Evolutionary conservation across 768 basidiomycete species (phyloP).

Genomic region (Suillus tomentosus): DNA sequence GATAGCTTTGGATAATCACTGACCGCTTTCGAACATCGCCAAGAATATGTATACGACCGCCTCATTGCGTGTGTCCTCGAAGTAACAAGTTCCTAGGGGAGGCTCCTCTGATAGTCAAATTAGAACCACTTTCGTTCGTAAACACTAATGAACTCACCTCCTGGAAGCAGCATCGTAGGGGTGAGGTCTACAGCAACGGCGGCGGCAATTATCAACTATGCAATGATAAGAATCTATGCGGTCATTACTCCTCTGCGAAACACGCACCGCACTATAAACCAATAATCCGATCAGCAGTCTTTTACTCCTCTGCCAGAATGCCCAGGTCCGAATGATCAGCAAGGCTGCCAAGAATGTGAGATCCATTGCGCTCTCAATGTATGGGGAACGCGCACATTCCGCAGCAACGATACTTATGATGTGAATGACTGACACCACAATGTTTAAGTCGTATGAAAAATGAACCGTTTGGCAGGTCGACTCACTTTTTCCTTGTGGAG

Average conservation of each 20-base stretch:
- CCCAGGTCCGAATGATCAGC: conserved; percentile 21
- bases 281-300: conserved; percentile 16
- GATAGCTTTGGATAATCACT: neutral
- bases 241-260: neutral
- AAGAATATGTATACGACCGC: conserved; percentile 2
- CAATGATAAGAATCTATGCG: neutral
- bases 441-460: neutral
- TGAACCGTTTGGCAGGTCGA: neutral
- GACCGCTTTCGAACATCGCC: neutral
- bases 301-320: conserved; percentile 22
- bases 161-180: conserved; percentile 12
- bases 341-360: conserved; percentile 13
- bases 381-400: neutral
- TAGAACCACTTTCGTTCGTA: neutral
- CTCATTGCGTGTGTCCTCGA: neutral
- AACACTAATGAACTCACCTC: conserved; percentile 1
- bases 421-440: conserved; percentile 7
- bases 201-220: conserved; percentile 14
- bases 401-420: conserved; percentile 14
- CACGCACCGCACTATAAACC: conserved; percentile 15
- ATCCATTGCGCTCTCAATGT: neutral
- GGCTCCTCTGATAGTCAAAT: neutral
- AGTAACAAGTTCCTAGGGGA: neutral
- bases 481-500: conserved; percentile 15
- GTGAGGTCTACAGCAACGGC: conserved; percentile 5